phyloP scores from a whole-genome alignment of 2,329 filamentous ascomycete species.

The Onygena corvina region DNA sequence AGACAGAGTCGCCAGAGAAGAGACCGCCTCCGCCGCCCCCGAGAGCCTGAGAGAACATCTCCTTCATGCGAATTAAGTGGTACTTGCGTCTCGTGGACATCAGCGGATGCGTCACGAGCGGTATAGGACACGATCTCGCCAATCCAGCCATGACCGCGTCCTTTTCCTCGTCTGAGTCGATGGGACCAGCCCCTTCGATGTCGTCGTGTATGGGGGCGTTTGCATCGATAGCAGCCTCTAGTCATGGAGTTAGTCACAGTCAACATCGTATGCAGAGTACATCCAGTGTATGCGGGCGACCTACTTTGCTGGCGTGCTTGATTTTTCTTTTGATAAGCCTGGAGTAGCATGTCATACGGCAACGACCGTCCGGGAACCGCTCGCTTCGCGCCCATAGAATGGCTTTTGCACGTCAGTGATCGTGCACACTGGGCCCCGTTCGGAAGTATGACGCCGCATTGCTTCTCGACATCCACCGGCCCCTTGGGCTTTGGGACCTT shows the following conservation, averaged over 20 bases:
- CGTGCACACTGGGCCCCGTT: constrained; percentile 80
- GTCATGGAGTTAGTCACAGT: constrained; percentile 5
- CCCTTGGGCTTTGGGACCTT: constrained; percentile 79
- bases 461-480: constrained; percentile 84
- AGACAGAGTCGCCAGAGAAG: constrained; percentile 30
- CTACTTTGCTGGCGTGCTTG: constrained; percentile 93
- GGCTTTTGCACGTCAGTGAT: constrained; percentile 85
- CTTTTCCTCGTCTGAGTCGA: constrained; percentile 93
- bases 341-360: constrained; percentile 84
- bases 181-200: constrained; percentile 63
- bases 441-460: constrained; percentile 76
- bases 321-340: constrained; percentile 92
- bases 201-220: constrained; percentile 84
- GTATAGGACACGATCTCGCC: constrained; percentile 62
- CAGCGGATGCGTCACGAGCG: constrained; percentile 54
- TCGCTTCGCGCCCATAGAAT: constrained; percentile 88
- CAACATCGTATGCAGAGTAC: constrained; percentile 16
- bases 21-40: constrained; percentile 38
- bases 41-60: constrained; percentile 49
- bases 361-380: constrained; percentile 75
- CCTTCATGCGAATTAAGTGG: constrained; percentile 50
- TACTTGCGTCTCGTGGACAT: constrained; percentile 44
- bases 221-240: constrained; percentile 87
- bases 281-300: constrained; percentile 23
- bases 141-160: constrained; percentile 67